phyloP scores from a whole-genome alignment of 2,329 filamentous ascomycete species.

The Talaromyces sp. region DNA sequence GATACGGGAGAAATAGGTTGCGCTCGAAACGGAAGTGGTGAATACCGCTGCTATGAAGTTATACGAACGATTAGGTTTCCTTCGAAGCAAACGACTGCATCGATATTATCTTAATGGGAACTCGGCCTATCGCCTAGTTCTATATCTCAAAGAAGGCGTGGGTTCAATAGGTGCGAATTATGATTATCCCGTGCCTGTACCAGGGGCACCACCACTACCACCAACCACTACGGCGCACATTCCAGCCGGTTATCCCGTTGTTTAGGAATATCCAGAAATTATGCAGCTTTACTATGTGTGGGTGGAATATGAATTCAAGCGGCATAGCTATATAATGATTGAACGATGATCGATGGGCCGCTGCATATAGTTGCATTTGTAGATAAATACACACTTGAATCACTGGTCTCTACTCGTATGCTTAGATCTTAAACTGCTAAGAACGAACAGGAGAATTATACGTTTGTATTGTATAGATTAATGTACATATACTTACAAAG shows the following conservation, averaged over 20 bases:
- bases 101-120: slow-evolving; percentile 96
- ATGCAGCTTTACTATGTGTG: too few species aligned
- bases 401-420: too few species aligned
- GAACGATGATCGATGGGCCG: too few species aligned
- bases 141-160: slow-evolving; percentile 65
- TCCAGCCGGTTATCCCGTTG: neutral
- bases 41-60: slow-evolving; percentile 86
- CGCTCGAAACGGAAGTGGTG: slow-evolving; percentile 90
- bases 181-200: slow-evolving; percentile 23
- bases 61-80: slow-evolving; percentile 87
- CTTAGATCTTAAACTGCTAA: too few species aligned
- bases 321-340: too few species aligned
- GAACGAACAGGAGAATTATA: neutral
- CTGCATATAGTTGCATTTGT: too few species aligned
- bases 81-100: slow-evolving; percentile 87
- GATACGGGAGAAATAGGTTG: slow-evolving; percentile 55
- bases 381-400: too few species aligned
- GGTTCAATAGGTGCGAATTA: slow-evolving; percentile 38
- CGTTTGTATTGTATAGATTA: slow-evolving; percentile 1
- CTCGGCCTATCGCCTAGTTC: slow-evolving; percentile 81
- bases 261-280: too few species aligned
- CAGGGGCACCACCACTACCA: neutral
- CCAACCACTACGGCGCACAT: neutral
- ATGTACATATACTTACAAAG: slow-evolving; percentile 5
- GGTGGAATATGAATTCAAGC: too few species aligned